Base-by-base conservation (phyloP, 2,329 filamentous ascomycete genomes). In the Leptodontidium sp. region DNA sequence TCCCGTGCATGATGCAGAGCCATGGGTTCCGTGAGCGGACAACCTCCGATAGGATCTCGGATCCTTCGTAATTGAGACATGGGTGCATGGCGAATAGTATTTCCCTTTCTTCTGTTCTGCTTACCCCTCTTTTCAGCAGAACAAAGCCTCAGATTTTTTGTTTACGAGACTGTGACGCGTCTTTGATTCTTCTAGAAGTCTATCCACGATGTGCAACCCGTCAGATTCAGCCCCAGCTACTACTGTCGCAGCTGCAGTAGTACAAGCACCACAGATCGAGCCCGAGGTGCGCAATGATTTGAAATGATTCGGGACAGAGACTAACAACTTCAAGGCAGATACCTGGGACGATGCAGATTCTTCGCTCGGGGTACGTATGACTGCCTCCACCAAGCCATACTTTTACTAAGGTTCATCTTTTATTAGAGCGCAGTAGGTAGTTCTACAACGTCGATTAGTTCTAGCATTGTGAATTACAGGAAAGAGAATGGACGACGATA, bases 401-500 rank as follows among this genome's bases (percentile, higher is more conserved):
- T 12, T 17, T n/a, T 17, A 2, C 43, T 47, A 5, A 47, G 15
- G 21, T 52, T 52, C 11, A 52, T 24, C 49, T 12, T 21, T 26
- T 2, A 7, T 6, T 29, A 52, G 49, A 29, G 21, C 24, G 49
- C 8, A 4, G 12, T 50, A 6, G 59, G 40, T 7, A 67, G 47
- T 38, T 62, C 65, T 2, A 67, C 65, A 4, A 62, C 65, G 7
- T 67, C 65, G 32, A 62, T 67, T 12, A 24, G 57, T n/a, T 67
- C 65, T 2, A 62, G 57, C 24, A 67, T 67, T 21, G 6, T 61
- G 47, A 49, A 55, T 21, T 47, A 67, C 58, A 35, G 65, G 11
- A 58, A 53, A 15, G 65, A 67, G 26, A 61, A 67, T 58, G 70
- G 72, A 17, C 65, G 72, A 24, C 71, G 70, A 4, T 73, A 73